A percentile compares a stretch with the other conserved stretches of the same genome.
Evolutionary conservation across 192 early-diverging fungal genomes (phyloP).

Genomic region (Oehlia diaphana): DNA sequence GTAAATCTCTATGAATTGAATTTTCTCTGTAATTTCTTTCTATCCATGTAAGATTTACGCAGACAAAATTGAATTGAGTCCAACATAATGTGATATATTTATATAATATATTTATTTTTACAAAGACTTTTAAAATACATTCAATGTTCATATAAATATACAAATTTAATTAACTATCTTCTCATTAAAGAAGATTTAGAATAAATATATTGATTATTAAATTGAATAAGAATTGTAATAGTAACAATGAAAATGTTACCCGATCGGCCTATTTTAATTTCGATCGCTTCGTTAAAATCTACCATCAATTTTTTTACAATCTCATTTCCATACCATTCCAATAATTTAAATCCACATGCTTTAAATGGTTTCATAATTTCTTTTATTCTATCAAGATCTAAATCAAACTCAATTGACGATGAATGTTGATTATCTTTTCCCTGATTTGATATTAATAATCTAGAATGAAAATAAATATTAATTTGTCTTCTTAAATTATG

Average conservation of each 20-base stretch:
- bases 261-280: neutral
- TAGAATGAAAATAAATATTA: neutral
- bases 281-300: neutral
- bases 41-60: no score
- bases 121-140: no score
- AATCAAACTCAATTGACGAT: neutral
- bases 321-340: neutral
- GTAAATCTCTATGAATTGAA: no score
- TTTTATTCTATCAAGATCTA: neutral
- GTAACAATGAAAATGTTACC: neutral
- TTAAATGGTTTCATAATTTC: neutral
- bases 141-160: no score
- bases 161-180: neutral
- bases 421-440: neutral
- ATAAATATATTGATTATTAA: neutral
- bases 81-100: no score
- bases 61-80: no score
- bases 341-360: neutral
- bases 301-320: neutral
- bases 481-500: neutral
- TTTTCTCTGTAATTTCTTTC: no score
- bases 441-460: neutral
- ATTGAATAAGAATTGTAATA: neutral
- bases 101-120: no score
- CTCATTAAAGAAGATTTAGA: neutral